A percentile compares a stretch with the other conserved stretches of the same genome.
Evolutionary conservation across 805 yeast species (phyloP).

Genomic region (Lachancea waltii): DNA sequence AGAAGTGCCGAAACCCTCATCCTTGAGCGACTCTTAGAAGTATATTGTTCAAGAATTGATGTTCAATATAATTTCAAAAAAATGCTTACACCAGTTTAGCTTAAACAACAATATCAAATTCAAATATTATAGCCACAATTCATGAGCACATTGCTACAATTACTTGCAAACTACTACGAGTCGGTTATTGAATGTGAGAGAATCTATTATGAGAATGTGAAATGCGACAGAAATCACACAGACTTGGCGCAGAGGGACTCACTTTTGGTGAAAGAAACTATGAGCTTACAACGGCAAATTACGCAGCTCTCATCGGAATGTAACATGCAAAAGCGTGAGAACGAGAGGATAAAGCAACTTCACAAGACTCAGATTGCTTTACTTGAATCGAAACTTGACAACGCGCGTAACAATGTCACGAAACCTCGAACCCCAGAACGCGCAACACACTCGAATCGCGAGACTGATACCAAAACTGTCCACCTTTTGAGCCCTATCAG

Average conservation of each 20-base stretch:
- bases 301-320: slow-evolving; percentile 31
- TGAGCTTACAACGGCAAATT: slow-evolving; percentile 33
- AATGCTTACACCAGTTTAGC: too few relatives aligned
- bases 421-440: slow-evolving; percentile 16
- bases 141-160: slow-evolving; percentile 23
- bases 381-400: slow-evolving; percentile 32
- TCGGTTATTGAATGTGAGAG: slow-evolving; percentile 27
- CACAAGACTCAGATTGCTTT: slow-evolving; percentile 32
- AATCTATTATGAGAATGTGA: slow-evolving; percentile 15
- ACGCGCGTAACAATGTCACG: slow-evolving; percentile 30
- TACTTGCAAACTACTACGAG: slow-evolving; percentile 24
- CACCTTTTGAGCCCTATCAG: slow-evolving; percentile 25
- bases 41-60: too few relatives aligned
- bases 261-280: slow-evolving; percentile 28
- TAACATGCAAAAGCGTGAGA: slow-evolving; percentile 25
- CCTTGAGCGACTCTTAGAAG: too few relatives aligned
- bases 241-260: slow-evolving; percentile 5
- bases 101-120: too few relatives aligned
- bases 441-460: slow-evolving; percentile 2
- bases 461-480: slow-evolving; percentile 3
- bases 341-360: slow-evolving; percentile 28
- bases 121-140: neutral
- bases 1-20: slow-evolving; percentile 1
- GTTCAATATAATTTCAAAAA: too few relatives aligned
- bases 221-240: slow-evolving; percentile 1